A percentile compares a stretch with the other conserved stretches of the same genome.
These are phyloP conservation scores for Fusarium drepaniforme DNA, from an alignment of 2,329 filamentous ascomycete genomes.

Conservation along the genomic window DNA sequence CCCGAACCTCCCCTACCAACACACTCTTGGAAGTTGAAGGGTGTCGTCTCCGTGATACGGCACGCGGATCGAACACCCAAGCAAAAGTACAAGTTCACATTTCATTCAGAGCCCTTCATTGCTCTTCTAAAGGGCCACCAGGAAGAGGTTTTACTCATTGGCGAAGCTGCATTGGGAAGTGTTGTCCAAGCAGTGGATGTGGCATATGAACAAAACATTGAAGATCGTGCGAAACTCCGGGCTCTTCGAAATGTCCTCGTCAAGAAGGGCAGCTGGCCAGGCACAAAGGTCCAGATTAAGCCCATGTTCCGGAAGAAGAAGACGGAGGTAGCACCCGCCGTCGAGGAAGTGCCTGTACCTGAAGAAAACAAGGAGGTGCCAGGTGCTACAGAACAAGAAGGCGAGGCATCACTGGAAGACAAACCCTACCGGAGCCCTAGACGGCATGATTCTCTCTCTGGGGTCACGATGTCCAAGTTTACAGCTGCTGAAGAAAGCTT, in stretches of 20 bases:
- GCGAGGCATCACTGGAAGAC: slow-evolving; percentile 38
- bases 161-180: slow-evolving; percentile 88
- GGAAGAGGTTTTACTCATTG: slow-evolving; percentile 94
- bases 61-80: slow-evolving; percentile 98
- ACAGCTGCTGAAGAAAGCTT: slow-evolving; percentile 94
- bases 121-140: slow-evolving; percentile 94
- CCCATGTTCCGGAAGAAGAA: slow-evolving; percentile 97
- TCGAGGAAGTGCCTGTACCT: slow-evolving; percentile 50
- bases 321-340: slow-evolving; percentile 65
- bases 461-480: slow-evolving; percentile 92
- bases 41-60: slow-evolving; percentile 94
- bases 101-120: slow-evolving; percentile 96
- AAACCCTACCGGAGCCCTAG: slow-evolving; percentile 57
- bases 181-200: slow-evolving; percentile 89
- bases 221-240: slow-evolving; percentile 89
- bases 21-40: slow-evolving; percentile 98
- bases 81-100: slow-evolving; percentile 99
- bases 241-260: slow-evolving; percentile 87
- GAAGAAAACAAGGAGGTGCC: slow-evolving; percentile 48
- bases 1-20: slow-evolving; percentile 80
- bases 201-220: slow-evolving; percentile 82
- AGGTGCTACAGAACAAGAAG: slow-evolving; percentile 35
- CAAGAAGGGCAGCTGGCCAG: slow-evolving; percentile 93
- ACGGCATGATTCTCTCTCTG: slow-evolving; percentile 87
- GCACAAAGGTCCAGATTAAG: slow-evolving; percentile 99